phyloP scores from a whole-genome alignment of 768 basidiomycete genomes.

The Gelatoporia subvermispora region DNA sequence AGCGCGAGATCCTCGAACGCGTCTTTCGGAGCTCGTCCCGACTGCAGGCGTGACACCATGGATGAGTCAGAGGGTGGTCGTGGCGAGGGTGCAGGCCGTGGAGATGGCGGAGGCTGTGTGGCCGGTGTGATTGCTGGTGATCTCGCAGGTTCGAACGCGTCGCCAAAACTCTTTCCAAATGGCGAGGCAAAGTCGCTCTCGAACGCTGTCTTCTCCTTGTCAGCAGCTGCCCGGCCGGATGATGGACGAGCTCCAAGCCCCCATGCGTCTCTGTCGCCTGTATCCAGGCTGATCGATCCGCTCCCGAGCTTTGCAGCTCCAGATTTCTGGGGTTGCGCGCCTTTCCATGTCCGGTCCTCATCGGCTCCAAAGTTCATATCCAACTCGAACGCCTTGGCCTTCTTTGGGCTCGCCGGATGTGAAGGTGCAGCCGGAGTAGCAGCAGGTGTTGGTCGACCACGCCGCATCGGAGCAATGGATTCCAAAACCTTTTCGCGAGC shows the following conservation, averaged over 20 bases:
- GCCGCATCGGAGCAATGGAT: constrained; percentile 74
- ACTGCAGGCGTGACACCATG: constrained; percentile 12
- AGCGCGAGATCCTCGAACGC: constrained; percentile 77
- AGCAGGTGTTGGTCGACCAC: constrained; percentile 49
- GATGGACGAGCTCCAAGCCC: constrained; percentile 10
- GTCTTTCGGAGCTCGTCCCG: constrained; percentile 44
- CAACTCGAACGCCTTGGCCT: constrained; percentile 13
- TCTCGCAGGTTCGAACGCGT: constrained; percentile 42
- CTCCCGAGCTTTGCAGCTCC: constrained; percentile 17
- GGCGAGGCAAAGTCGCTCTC: constrained; percentile 20
- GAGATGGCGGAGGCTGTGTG: neutral
- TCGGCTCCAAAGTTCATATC: constrained; percentile 25
- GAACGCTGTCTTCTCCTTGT: constrained; percentile 12
- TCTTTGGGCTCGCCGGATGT: constrained; percentile 24
- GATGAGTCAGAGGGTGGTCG: constrained; percentile 7
- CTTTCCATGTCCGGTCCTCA: constrained; percentile 24
- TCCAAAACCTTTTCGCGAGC: constrained; percentile 76
- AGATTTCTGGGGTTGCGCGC: constrained; percentile 22
- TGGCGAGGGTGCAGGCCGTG: constrained; percentile 14
- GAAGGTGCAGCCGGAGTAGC: constrained; percentile 12
- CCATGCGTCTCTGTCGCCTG: constrained; percentile 26
- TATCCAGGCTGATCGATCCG: constrained; percentile 7
- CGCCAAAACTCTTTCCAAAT: constrained; percentile 47
- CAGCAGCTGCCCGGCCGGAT: constrained; percentile 6
- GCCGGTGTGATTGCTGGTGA: neutral